phyloP scores from a whole-genome alignment of 2,329 filamentous ascomycete species.

The Verticillium dahliae region DNA sequence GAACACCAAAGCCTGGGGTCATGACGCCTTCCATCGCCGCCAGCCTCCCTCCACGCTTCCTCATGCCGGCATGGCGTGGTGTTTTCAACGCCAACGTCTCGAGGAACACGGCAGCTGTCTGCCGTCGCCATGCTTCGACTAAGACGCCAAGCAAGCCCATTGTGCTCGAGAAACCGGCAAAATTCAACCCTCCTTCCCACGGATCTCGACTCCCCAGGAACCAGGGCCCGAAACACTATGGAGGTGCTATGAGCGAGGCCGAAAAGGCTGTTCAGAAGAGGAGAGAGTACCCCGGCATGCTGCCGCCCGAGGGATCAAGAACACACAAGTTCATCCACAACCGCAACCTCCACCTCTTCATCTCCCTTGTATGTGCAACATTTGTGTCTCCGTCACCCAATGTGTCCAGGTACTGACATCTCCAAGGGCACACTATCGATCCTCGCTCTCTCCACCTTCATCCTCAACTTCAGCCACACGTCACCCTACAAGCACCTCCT shows the following conservation, averaged over 20 bases:
- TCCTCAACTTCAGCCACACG: slow-evolving; percentile 68
- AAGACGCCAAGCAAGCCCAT: slow-evolving; percentile 43
- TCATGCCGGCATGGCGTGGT: slow-evolving; percentile 57
- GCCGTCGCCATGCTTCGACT: slow-evolving; percentile 23
- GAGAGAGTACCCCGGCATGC: slow-evolving; percentile 80
- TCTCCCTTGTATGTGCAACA: slow-evolving; percentile 63
- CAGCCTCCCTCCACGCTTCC: slow-evolving; percentile 57
- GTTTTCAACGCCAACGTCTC: slow-evolving; percentile 2
- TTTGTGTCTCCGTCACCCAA: neutral
- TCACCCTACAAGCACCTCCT: slow-evolving; percentile 78
- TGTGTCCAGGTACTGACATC: neutral
- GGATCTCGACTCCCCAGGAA: slow-evolving; percentile 59
- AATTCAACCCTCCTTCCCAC: slow-evolving; percentile 90
- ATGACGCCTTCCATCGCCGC: slow-evolving; percentile 34
- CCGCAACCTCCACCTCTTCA: slow-evolving; percentile 68
- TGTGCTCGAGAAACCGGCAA: slow-evolving; percentile 78
- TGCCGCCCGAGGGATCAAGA: slow-evolving; percentile 76
- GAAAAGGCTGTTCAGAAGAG: slow-evolving; percentile 60
- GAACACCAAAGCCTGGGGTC: neutral
- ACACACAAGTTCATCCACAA: slow-evolving; percentile 81
- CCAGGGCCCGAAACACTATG: slow-evolving; percentile 61
- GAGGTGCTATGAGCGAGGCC: slow-evolving; percentile 59
- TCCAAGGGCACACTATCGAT: slow-evolving; percentile 56
- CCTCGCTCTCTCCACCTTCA: slow-evolving; percentile 67
- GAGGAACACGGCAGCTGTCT: slow-evolving; percentile 12